Percentiles rank a stretch among this genome's conserved stretches.
phyloP scores from a whole-genome alignment of 1,284 basidiomycete species.

The Coniophora puteana region DNA sequence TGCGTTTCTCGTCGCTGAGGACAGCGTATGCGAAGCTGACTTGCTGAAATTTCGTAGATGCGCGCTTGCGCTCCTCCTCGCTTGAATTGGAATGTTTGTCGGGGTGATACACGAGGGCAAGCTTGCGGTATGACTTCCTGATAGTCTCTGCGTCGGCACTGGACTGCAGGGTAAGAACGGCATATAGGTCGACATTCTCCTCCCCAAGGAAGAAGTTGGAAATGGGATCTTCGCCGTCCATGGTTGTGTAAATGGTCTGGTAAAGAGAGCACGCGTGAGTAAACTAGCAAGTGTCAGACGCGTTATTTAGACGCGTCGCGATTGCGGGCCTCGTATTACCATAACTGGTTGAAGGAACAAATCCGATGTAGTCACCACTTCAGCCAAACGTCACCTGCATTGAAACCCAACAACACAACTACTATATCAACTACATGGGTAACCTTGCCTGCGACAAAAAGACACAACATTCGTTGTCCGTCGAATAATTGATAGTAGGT shows the following conservation, averaged over 20 bases:
- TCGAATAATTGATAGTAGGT: too few species aligned
- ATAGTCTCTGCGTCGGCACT: conserved; percentile 64
- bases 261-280: too few species aligned
- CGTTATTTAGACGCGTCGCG: too few species aligned
- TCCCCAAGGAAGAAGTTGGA: conserved; percentile 73
- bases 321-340: too few species aligned
- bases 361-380: too few species aligned
- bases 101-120: conserved; percentile 82
- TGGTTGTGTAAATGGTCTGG: conserved; percentile 29
- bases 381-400: too few species aligned
- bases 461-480: too few species aligned
- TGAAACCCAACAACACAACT: too few species aligned
- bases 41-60: conserved; percentile 79
- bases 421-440: too few species aligned
- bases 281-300: too few species aligned
- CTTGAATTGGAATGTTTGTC: conserved; percentile 76
- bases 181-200: conserved; percentile 73
- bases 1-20: conserved; percentile 72
- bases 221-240: conserved; percentile 73
- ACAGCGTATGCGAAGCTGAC: conserved; percentile 90
- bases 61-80: conserved; percentile 58
- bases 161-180: conserved; percentile 55
- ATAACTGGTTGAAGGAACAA: too few species aligned
- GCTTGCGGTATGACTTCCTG: conserved; percentile 80
- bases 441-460: too few species aligned